These are phyloP conservation scores for Striga asiatica DNA, from an alignment of 257 asterid genomes.

Conservation along the genomic window DNA sequence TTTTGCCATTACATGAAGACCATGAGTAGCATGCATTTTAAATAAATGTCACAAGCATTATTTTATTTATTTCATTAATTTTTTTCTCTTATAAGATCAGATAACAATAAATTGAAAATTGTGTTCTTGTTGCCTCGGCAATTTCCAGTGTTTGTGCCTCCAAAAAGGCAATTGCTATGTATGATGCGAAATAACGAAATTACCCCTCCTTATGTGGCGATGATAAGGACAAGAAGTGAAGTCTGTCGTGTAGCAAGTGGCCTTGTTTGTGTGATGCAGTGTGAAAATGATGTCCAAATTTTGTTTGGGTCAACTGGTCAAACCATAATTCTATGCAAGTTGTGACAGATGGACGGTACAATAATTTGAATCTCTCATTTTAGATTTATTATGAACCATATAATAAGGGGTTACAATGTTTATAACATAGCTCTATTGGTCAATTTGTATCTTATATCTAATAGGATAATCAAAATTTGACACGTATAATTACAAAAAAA, in stretches of 20 bases:
- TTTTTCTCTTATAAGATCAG: neutral
- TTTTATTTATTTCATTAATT: too few relatives aligned
- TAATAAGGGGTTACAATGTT: too few relatives aligned
- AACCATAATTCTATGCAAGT: slow-evolving; percentile 8
- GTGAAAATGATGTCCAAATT: neutral
- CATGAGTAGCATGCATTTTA: too few relatives aligned
- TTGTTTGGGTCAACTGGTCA: slow-evolving; percentile 13
- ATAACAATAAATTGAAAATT: neutral
- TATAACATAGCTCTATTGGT: too few relatives aligned
- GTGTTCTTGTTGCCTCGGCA: neutral
- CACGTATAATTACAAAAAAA: too few relatives aligned
- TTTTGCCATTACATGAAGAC: too few relatives aligned
- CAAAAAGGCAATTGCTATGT: neutral
- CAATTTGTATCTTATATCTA: too few relatives aligned
- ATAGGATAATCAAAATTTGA: too few relatives aligned
- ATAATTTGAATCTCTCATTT: neutral
- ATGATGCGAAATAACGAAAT: slow-evolving; percentile 18
- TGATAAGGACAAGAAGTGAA: slow-evolving; percentile 18
- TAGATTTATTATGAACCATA: too few relatives aligned
- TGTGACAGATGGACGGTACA: neutral
- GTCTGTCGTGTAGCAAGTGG: slow-evolving; percentile 17
- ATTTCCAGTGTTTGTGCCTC: neutral
- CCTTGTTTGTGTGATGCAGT: slow-evolving; percentile 10
- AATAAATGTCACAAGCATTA: too few relatives aligned
- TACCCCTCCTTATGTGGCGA: slow-evolving; percentile 11